These are phyloP conservation scores for Tulasnella sp. DNA, from an alignment of 768 basidiomycete genomes.

Conservation along the genomic window DNA sequence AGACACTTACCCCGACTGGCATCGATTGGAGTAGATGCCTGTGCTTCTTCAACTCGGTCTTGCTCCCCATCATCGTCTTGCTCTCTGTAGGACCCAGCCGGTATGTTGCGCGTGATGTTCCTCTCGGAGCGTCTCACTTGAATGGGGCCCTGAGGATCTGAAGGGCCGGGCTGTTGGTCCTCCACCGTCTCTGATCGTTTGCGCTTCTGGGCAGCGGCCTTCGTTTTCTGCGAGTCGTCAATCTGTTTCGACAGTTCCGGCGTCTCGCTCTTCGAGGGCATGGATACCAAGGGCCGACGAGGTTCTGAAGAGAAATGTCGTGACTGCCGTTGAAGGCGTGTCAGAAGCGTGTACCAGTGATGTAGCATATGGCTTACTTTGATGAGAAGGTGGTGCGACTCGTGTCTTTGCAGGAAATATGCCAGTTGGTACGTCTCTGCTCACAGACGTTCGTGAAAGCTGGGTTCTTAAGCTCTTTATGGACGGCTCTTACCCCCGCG, in stretches of 20 bases:
- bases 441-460: neutral
- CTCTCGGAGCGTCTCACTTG: neutral
- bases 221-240: neutral
- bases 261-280: neutral
- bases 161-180: neutral
- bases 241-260: neutral
- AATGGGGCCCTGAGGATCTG: neutral
- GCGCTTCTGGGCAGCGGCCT: neutral
- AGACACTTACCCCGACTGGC: neutral
- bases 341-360: neutral
- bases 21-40: neutral
- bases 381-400: slow-evolving; percentile 67
- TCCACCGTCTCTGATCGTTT: neutral
- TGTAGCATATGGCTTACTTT: slow-evolving; percentile 43
- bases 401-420: slow-evolving; percentile 76
- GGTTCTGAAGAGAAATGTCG: neutral
- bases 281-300: neutral
- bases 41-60: neutral
- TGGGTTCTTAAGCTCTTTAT: neutral
- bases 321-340: neutral
- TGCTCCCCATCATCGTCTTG: neutral
- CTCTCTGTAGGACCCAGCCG: neutral
- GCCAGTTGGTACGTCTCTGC: slow-evolving; percentile 82
- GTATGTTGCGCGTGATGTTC: neutral
- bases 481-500: slow-evolving; percentile 51